phyloP scores from a whole-genome alignment of 495 filamentous ascomycete genomes.

The Aspergillus leporis region DNA sequence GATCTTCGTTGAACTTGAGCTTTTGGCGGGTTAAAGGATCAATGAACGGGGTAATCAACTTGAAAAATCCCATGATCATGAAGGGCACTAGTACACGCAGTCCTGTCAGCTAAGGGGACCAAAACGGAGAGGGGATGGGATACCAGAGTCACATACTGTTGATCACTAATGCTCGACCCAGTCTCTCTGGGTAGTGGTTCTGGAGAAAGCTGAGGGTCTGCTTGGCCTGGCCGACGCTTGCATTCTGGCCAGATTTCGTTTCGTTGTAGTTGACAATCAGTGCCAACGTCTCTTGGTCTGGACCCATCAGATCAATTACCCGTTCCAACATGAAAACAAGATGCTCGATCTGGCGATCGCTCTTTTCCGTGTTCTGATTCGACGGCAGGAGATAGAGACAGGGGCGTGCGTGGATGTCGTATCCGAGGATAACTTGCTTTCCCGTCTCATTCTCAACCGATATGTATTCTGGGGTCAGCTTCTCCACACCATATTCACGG shows the following conservation, averaged over 20 bases:
- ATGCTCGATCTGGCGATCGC: slow-evolving; percentile 89
- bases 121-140: background rate
- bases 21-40: slow-evolving; percentile 89
- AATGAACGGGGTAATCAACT: slow-evolving; percentile 92
- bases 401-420: slow-evolving; percentile 76
- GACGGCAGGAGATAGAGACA: slow-evolving; percentile 88
- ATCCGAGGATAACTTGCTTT: slow-evolving; percentile 87
- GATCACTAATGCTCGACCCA: slow-evolving; percentile 85
- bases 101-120: slow-evolving; percentile 11
- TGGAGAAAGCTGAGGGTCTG: slow-evolving; percentile 86
- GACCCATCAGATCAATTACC: slow-evolving; percentile 80
- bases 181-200: slow-evolving; percentile 88
- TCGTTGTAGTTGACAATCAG: slow-evolving; percentile 89
- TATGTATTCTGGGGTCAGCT: slow-evolving; percentile 78
- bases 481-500: slow-evolving; percentile 77
- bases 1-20: slow-evolving; percentile 91
- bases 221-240: slow-evolving; percentile 71
- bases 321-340: slow-evolving; percentile 94
- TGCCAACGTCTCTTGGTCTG: slow-evolving; percentile 81
- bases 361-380: slow-evolving; percentile 87
- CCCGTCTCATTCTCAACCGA: slow-evolving; percentile 91
- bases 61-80: slow-evolving; percentile 88
- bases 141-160: slow-evolving; percentile 61
- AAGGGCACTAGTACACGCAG: slow-evolving; percentile 65
- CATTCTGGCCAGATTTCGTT: slow-evolving; percentile 71